A percentile compares a stretch with the other conserved stretches of the same genome.
phyloP scores from a whole-genome alignment of 2,329 filamentous ascomycete genomes.

The Claviceps sp. region DNA sequence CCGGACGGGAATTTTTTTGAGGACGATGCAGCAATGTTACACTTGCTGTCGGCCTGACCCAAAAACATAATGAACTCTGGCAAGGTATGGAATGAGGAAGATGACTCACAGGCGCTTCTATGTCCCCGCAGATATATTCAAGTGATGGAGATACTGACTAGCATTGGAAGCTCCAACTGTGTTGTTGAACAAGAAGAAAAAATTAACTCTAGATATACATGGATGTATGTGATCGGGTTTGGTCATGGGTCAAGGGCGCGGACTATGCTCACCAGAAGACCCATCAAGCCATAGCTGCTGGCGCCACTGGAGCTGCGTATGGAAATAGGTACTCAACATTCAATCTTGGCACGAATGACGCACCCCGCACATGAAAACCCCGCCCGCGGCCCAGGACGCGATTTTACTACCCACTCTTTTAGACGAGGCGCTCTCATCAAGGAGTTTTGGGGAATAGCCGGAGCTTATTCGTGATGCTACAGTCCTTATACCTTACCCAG shows the following conservation, averaged over 20 bases:
- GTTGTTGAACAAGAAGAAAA: too few species aligned
- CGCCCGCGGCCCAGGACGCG: not conserved
- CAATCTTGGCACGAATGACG: not conserved
- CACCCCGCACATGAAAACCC: not conserved
- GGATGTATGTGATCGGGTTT: not conserved
- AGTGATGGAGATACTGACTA: too few species aligned
- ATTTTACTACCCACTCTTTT: not conserved
- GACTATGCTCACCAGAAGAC: not conserved
- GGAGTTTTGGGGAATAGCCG: not conserved
- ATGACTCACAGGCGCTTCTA: not conserved
- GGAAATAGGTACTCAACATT: not conserved
- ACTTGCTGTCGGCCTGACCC: not conserved
- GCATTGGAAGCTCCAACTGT: too few species aligned
- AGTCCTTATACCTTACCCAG: not conserved
- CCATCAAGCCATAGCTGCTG: not conserved
- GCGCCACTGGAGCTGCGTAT: not conserved
- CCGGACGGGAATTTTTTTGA: constrained; percentile 1
- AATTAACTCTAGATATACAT: too few species aligned
- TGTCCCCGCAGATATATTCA: not conserved
- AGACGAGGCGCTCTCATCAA: too few species aligned
- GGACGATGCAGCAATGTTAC: not conserved
- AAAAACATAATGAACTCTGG: not conserved
- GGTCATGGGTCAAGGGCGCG: not conserved
- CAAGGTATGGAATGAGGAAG: not conserved
- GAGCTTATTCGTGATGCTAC: not conserved